Conservation (phyloP, 139 green algal genomes). For the Chlorella sp. region DNA sequence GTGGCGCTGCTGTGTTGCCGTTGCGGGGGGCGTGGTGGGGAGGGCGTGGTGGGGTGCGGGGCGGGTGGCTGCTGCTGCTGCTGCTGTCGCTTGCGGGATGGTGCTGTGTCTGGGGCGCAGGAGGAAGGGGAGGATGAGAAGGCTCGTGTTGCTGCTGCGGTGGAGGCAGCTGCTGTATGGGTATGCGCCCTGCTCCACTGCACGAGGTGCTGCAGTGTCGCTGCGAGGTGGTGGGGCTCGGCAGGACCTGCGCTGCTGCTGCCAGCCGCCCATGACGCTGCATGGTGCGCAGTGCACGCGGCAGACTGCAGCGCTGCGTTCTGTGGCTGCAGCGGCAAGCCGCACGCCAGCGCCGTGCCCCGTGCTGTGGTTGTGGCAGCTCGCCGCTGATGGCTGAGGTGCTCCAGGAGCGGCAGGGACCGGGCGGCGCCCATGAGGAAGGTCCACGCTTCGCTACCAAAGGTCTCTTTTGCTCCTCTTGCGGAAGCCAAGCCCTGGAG, state of each 20-base stretch:
- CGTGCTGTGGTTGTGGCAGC: neutral
- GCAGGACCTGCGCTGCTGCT: neutral
- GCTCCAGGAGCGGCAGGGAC: neutral
- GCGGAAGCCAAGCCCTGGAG: no score
- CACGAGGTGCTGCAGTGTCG: neutral
- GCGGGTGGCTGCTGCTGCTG: no score
- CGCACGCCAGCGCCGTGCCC: no score
- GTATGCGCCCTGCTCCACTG: neutral
- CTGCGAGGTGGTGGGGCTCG: neutral
- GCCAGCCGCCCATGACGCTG: neutral
- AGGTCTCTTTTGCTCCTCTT: no score
- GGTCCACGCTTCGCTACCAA: neutral
- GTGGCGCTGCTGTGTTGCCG: no score
- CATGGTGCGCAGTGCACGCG: neutral
- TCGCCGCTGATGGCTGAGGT: neutral
- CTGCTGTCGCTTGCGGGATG: no score
- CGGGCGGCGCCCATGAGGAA: neutral
- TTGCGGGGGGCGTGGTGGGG: no score
- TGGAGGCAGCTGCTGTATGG: neutral
- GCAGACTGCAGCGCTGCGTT: neutral
- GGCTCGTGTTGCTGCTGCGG: neutral
- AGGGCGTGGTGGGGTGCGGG: no score
- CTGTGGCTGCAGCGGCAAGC: neutral
- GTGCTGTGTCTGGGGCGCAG: no score
- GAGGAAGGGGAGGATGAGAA: no score